Evolutionary conservation across 1,284 basidiomycete genomes (phyloP), one percentile per base, ranked within the genome.

Genomic region (Pisolithus thermaeus): DNA sequence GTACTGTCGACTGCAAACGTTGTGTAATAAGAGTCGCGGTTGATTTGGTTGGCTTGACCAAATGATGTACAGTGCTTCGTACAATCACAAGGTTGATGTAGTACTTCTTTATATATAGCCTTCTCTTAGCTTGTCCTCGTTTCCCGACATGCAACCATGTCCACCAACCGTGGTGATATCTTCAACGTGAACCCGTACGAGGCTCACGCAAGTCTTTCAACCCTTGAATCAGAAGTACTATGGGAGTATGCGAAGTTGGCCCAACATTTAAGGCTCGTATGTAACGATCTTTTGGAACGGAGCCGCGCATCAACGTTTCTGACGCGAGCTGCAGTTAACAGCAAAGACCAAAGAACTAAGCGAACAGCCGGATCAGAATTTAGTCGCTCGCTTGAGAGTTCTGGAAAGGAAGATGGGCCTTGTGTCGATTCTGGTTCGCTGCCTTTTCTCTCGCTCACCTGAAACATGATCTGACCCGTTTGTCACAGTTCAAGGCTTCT

Each of bases 331-430:
- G 7, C 48, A 87, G 85, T 65, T 84, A 50, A 77, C 81, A 12
- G 69, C 74, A 52, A 77, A 78, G 63, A 80, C 83, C 41, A 81
- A 78, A 51, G 70, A 71, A 45, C 71, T 90, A 54, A 75, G 76
- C 50, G 84, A 84, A 56, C 80, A 77, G 54, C 91, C 84, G 37
- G 94, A 91, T 67, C 80, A 81, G 59, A 73, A 70, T 48, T 77
- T 97, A 59, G 73, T 98, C n/a, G 77, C 78, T 40, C 84, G 88
- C 51, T 68, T 99, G 39, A 78, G 95, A 39, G 78, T 84, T 1
- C 73, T 98, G 42, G 96, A 98, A 68, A 83, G 89, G 65, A 97
- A 97, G 70, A 95, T 98, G 89, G 92, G 92, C 5, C 77, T 99
- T 37, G 92, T 96, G 0, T 71, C 95, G 62, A 96, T 93, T 0